Evolutionary conservation across 2,329 filamentous ascomycete genomes (phyloP).

Genomic region (Nigrospora oryzae): DNA sequence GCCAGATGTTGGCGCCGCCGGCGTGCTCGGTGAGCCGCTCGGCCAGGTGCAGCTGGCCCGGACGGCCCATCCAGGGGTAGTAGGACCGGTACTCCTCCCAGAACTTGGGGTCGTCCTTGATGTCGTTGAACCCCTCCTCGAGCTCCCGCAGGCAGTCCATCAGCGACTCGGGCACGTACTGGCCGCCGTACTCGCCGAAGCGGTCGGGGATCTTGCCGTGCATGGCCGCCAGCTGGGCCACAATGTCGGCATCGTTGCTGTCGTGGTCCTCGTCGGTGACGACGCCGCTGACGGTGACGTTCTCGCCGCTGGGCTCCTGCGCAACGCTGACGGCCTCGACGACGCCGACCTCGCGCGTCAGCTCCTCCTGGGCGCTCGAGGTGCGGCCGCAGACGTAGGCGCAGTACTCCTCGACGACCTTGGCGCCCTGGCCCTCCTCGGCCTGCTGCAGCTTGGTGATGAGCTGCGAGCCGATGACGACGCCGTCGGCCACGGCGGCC

Average conservation of each 20-base stretch:
- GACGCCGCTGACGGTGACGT: slow-evolving; percentile 59
- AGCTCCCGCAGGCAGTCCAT: slow-evolving; percentile 95
- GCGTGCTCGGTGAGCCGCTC: slow-evolving; percentile 81
- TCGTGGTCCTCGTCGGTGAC: slow-evolving; percentile 39
- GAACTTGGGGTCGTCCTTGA: slow-evolving; percentile 80
- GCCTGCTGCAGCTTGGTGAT: slow-evolving; percentile 71
- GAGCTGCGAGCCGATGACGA: slow-evolving; percentile 95
- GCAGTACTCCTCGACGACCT: slow-evolving; percentile 81
- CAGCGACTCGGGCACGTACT: slow-evolving; percentile 93
- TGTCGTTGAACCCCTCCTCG: slow-evolving; percentile 82
- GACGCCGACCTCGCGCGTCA: slow-evolving; percentile 59
- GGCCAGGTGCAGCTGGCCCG: slow-evolving; percentile 83
- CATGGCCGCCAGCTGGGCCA: slow-evolving; percentile 76
- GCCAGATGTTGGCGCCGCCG: slow-evolving; percentile 90
- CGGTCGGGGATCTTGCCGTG: slow-evolving; percentile 75
- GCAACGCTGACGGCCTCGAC: slow-evolving; percentile 58
- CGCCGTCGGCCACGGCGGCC: slow-evolving; percentile 77
- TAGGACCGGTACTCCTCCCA: slow-evolving; percentile 96
- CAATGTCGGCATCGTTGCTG: slow-evolving; percentile 48
- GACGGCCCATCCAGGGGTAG: slow-evolving; percentile 95
- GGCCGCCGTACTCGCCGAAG: slow-evolving; percentile 93
- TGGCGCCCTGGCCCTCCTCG: slow-evolving; percentile 53
- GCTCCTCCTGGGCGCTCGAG: slow-evolving; percentile 22
- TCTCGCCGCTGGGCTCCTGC: slow-evolving; percentile 48
- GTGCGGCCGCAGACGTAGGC: slow-evolving; percentile 52